A percentile compares a stretch with the other conserved stretches of the same genome.
Evolutionary conservation across 129 eudicot species (phyloP).

Genomic region (Glebionis coronaria): DNA sequence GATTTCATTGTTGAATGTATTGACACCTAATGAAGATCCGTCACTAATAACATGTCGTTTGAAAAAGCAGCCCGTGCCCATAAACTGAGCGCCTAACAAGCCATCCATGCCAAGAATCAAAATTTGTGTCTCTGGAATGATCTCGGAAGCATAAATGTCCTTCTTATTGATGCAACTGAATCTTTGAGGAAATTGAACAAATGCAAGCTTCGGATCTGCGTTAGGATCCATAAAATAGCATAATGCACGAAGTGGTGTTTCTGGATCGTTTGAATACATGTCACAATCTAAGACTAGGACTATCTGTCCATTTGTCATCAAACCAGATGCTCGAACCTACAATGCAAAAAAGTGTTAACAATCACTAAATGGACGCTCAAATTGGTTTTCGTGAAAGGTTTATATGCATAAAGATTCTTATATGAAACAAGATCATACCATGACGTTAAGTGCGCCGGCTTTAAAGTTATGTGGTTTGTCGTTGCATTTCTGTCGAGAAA

Average conservation of each 20-base stretch:
- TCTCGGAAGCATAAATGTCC: constrained; percentile 56
- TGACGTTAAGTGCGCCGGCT: constrained; percentile 69
- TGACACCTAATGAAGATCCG: constrained; percentile 18
- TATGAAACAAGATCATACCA: constrained; percentile 33
- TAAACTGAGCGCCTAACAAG: constrained; percentile 29
- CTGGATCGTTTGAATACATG: constrained; percentile 72
- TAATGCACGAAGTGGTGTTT: constrained; percentile 47
- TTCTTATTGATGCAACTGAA: constrained; percentile 40
- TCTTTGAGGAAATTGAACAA: constrained; percentile 69
- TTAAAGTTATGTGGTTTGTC: constrained; percentile 45
- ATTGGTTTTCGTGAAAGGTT: neutral
- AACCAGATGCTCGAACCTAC: constrained; percentile 75
- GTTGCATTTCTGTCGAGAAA: constrained; percentile 53
- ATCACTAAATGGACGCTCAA: no score
- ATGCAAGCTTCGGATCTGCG: constrained; percentile 39
- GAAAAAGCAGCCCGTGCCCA: constrained; percentile 64
- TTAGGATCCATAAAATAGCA: constrained; percentile 46
- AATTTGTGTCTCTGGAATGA: constrained; percentile 28
- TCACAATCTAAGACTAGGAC: constrained; percentile 64
- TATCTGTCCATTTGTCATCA: constrained; percentile 59
- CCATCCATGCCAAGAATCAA: constrained; percentile 61
- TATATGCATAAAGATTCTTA: no score
- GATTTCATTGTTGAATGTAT: neutral
- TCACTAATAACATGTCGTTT: constrained; percentile 42
- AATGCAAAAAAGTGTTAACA: constrained; percentile 23